Percentiles rank a stretch among this genome's conserved stretches.
These are phyloP conservation scores for Xylariaceae sp. DNA, from an alignment of 2,329 filamentous ascomycete genomes.

Conservation along the genomic window DNA sequence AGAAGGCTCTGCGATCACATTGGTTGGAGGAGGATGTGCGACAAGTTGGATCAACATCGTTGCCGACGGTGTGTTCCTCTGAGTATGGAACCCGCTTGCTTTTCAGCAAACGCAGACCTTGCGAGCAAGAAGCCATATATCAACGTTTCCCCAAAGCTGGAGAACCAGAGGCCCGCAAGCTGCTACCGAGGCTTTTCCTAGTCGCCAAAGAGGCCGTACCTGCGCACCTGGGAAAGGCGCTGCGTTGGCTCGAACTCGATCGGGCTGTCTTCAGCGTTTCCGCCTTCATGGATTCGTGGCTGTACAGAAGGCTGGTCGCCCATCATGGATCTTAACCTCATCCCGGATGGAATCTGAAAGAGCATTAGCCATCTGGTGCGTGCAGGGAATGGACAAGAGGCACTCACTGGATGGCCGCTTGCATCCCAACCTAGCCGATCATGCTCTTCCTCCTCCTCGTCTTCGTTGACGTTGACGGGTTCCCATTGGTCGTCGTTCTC, in stretches of 20 bases:
- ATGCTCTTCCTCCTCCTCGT: slow-evolving; percentile 56
- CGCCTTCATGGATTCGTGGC: slow-evolving; percentile 10
- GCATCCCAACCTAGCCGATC: slow-evolving; percentile 69
- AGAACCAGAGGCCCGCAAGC: slow-evolving; percentile 9
- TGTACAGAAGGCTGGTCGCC: slow-evolving; percentile 19
- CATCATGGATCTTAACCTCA: slow-evolving; percentile 35
- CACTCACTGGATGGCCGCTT: slow-evolving; percentile 52
- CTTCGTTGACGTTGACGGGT: slow-evolving; percentile 51
- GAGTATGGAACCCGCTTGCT: no score
- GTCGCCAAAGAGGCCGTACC: slow-evolving; percentile 33
- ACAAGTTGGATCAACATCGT: slow-evolving; percentile 69
- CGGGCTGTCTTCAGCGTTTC: slow-evolving; percentile 5
- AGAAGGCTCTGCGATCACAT: slow-evolving; percentile 42
- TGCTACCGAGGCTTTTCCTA: slow-evolving; percentile 8
- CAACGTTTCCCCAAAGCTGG: no score
- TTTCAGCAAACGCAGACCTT: no score
- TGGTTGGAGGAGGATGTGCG: slow-evolving; percentile 78
- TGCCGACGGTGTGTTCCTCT: slow-evolving; percentile 24
- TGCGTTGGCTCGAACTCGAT: slow-evolving; percentile 62
- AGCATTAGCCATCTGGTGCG: no score
- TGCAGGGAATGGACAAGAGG: slow-evolving; percentile 14
- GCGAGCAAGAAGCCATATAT: no score
- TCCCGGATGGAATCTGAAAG: slow-evolving; percentile 32
- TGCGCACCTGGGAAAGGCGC: slow-evolving; percentile 58
- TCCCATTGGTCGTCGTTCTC: slow-evolving; percentile 69